A percentile compares a stretch with the other conserved stretches of the same genome.
These are phyloP conservation scores for Coelastrella sp. DNA, from an alignment of 139 green algal species.

Conservation along the genomic window DNA sequence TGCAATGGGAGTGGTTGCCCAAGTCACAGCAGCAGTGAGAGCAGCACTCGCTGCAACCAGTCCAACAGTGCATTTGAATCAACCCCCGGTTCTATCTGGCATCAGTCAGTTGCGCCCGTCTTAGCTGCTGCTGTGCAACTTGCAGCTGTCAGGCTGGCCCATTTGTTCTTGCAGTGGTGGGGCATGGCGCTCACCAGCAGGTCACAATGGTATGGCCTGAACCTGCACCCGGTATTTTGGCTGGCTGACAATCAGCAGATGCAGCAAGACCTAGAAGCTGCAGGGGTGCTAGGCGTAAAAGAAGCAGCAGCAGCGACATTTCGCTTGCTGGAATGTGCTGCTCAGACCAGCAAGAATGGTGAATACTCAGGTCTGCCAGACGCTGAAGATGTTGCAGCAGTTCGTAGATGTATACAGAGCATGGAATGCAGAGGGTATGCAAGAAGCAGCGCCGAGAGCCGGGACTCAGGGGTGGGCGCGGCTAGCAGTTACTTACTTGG, in stretches of 20 bases:
- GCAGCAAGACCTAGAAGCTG: neutral
- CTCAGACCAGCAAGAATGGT: neutral
- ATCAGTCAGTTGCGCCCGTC: neutral
- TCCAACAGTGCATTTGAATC: neutral
- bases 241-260: neutral
- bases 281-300: neutral
- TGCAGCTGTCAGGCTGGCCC: neutral
- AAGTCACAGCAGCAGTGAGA: neutral
- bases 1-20: neutral
- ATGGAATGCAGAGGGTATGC: neutral
- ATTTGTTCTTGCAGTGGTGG: slow-evolving; percentile 35
- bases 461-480: neutral
- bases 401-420: slow-evolving; percentile 4
- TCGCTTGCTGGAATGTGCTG: neutral
- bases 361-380: neutral
- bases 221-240: slow-evolving; percentile 28
- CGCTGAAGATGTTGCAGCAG: neutral
- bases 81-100: neutral
- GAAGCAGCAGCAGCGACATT: neutral
- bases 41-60: neutral
- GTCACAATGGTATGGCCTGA: neutral
- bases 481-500: no score
- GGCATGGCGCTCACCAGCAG: slow-evolving; percentile 14
- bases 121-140: neutral
- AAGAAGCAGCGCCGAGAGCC: neutral